Evolutionary conservation across 345 rosid genomes (phyloP), one percentile per base, ranked within the genome.

Genomic region (Bretschneidera sinensis): DNA sequence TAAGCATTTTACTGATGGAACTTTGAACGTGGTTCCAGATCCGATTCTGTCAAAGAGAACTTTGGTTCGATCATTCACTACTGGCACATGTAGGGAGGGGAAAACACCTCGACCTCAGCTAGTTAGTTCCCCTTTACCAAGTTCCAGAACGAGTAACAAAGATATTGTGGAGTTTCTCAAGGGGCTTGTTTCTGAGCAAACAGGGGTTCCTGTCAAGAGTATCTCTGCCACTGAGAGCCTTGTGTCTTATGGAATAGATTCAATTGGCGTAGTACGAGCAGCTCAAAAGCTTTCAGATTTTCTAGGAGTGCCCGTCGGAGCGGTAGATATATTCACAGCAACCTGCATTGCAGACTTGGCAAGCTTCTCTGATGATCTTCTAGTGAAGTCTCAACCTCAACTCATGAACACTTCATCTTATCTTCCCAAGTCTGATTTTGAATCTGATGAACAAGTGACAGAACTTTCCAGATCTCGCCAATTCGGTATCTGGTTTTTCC

Each of bases 261-360:
- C 92, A 0, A 85, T 83, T 48, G 92, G 86, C 0, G 83, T 83
- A 2, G 92, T 85, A 16, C 77, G 85, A 70, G 92, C 92, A 54
- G 80, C 92, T 64, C 92, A 85, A 28, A 85, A 85, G 34, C 80
- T 85, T 25, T 81, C 86, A 3, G 84, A 83, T 64, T 81, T 73
- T 57, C 78, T 85, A 13, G 86, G 84, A 56, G 88, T 77, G 54
- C 76, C 92, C 0, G 75, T 85, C 45, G 86, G 88, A 64, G 88
- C 92, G 43, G 81, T 85, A 13, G 92, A 85, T 64, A 83, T 85
- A 57, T 83, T 85, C 77, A 81, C 85, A 1, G 81, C 92, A 31
- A 75, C 81, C 45, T 81, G 88, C 83, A 79, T 85, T 43, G 64
- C 70, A 22, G 88, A 85, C 61, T 64, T 85, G 75, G 86, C 92